Conservation (phyloP, 192 early-diverging fungal species). For the Entrophospora sp. region DNA sequence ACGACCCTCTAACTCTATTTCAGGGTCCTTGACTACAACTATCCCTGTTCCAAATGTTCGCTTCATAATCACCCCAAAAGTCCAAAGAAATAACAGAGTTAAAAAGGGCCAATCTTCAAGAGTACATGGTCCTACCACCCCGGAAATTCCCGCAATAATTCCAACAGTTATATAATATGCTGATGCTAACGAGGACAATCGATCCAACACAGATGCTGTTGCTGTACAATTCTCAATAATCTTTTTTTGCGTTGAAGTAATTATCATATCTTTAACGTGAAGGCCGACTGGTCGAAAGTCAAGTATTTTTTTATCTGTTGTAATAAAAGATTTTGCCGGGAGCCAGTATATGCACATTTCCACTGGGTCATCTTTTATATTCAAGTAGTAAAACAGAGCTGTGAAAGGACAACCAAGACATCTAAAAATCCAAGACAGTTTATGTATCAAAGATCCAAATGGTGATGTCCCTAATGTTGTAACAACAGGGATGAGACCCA, state of each 20-base stretch:
- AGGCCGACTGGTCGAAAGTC: neutral
- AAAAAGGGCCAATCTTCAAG: neutral
- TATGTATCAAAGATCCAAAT: neutral
- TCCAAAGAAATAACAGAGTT: neutral
- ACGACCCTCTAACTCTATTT: too few relatives aligned
- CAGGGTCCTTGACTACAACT: neutral
- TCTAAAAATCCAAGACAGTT: neutral
- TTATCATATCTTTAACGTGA: neutral
- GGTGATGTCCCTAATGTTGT: neutral
- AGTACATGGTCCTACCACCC: neutral
- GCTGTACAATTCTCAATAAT: neutral
- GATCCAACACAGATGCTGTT: neutral
- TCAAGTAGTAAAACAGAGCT: neutral
- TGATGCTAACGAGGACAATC: neutral
- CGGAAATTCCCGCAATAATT: neutral
- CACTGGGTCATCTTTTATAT: neutral
- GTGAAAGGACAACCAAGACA: neutral
- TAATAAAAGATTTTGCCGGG: neutral
- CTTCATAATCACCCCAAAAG: neutral
- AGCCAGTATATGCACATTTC: neutral
- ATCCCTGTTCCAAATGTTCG: neutral
- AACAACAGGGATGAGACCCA: neutral
- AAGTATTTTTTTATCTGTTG: neutral
- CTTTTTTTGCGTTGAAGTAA: neutral
- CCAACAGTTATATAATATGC: slow-evolving; percentile 3